Percentiles rank a stretch among this genome's conserved stretches.
Conservation (phyloP, 1,284 basidiomycete genomes). For the Cryptococcus sp. region DNA sequence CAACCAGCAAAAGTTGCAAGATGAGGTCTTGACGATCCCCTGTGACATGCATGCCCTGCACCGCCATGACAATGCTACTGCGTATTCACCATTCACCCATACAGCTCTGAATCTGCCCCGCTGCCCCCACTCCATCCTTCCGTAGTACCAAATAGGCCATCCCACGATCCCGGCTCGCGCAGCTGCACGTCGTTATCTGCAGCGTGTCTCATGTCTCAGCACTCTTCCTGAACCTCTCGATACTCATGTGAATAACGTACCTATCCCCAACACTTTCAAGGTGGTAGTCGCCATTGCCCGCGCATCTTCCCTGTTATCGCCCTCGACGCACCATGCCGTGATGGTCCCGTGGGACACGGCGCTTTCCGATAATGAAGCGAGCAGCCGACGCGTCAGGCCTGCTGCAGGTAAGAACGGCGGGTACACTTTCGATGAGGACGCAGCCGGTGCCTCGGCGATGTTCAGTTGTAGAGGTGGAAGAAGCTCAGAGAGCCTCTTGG, state of each 20-base stretch:
- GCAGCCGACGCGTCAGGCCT: constrained; percentile 67
- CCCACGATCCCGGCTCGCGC: constrained; percentile 43
- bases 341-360: constrained; percentile 48
- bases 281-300: constrained; percentile 62
- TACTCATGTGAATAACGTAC: constrained; percentile 18
- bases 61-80: too few species aligned
- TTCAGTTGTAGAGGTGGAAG: constrained; percentile 54
- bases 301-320: constrained; percentile 75
- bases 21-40: too few species aligned
- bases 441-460: constrained; percentile 51
- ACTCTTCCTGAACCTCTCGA: too few species aligned
- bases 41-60: too few species aligned
- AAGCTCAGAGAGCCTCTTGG: constrained; percentile 22
- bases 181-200: constrained; percentile 27
- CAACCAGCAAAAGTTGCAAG: too few species aligned
- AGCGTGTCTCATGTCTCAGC: neutral
- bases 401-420: constrained; percentile 64
- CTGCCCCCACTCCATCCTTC: constrained; percentile 50
- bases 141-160: constrained; percentile 46
- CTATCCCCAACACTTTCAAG: constrained; percentile 56
- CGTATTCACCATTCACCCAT: constrained; percentile 35
- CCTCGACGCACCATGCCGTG: constrained; percentile 65
- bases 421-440: constrained; percentile 31
- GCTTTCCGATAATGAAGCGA: constrained; percentile 55
- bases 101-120: constrained; percentile 45